phyloP scores from a whole-genome alignment of 768 basidiomycete genomes.

The Gymnopilus junonius region DNA sequence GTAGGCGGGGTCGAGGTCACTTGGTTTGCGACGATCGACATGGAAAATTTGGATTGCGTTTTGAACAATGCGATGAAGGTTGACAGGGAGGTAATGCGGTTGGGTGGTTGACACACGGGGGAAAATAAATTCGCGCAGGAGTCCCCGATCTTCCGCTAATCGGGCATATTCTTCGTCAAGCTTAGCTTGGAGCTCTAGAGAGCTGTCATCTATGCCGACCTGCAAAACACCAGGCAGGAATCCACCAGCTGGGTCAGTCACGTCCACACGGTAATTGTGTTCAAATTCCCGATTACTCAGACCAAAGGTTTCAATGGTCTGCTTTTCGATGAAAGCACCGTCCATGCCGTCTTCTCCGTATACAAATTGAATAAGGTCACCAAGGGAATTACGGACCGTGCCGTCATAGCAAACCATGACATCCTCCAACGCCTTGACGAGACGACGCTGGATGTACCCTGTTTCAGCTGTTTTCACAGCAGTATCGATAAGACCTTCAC shows the following conservation, averaged over 20 bases:
- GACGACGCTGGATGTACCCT: slow-evolving; percentile 96
- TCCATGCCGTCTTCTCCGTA: slow-evolving; percentile 99
- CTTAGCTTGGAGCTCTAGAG: slow-evolving; percentile 79
- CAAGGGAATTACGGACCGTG: slow-evolving; percentile 94
- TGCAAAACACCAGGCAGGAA: slow-evolving; percentile 83
- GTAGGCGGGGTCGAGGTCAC: slow-evolving; percentile 87
- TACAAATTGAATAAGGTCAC: slow-evolving; percentile 93
- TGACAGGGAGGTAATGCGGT: slow-evolving; percentile 92
- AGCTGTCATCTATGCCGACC: slow-evolving; percentile 86
- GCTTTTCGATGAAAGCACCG: slow-evolving; percentile 95
- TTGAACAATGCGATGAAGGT: slow-evolving; percentile 92
- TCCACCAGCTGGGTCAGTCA: slow-evolving; percentile 82
- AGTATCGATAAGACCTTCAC: slow-evolving; percentile 98
- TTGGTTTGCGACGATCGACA: slow-evolving; percentile 91
- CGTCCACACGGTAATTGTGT: slow-evolving; percentile 91
- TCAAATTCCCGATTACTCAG: slow-evolving; percentile 84
- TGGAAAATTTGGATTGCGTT: slow-evolving; percentile 97
- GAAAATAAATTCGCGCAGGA: slow-evolving; percentile 86
- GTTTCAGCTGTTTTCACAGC: slow-evolving; percentile 99
- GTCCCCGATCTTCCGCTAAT: slow-evolving; percentile 73
- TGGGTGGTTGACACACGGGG: slow-evolving; percentile 76
- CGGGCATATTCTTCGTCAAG: slow-evolving; percentile 74
- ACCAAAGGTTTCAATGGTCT: slow-evolving; percentile 88
- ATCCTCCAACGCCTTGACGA: slow-evolving; percentile 98
- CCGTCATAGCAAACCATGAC: slow-evolving; percentile 98